These are phyloP conservation scores for Thielaviopsis populi DNA, from an alignment of 2,329 filamentous ascomycete species.

Conservation along the genomic window DNA sequence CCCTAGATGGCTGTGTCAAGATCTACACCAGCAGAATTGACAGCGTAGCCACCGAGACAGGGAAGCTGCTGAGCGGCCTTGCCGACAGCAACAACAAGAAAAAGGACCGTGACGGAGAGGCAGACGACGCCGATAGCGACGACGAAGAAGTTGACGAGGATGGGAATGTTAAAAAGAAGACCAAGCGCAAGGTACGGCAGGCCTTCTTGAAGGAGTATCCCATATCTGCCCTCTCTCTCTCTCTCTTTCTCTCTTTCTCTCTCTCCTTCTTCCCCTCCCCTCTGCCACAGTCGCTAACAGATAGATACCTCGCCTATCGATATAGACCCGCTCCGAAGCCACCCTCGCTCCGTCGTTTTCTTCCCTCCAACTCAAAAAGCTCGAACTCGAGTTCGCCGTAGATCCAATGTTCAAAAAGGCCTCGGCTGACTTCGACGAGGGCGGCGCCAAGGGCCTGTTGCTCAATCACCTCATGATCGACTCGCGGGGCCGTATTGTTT, in stretches of 20 bases:
- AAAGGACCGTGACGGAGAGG: slow-evolving; percentile 50
- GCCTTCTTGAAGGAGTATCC: too few species aligned
- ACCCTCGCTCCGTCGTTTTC: slow-evolving; percentile 81
- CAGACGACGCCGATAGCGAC: slow-evolving; percentile 40
- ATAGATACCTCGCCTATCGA: too few species aligned
- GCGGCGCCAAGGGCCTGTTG: slow-evolving; percentile 84
- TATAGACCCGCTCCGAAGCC: slow-evolving; percentile 69
- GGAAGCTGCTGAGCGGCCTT: slow-evolving; percentile 81
- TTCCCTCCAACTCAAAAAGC: slow-evolving; percentile 85
- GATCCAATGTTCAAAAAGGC: slow-evolving; percentile 99
- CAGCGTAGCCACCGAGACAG: slow-evolving; percentile 93
- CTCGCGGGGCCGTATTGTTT: slow-evolving; percentile 79
- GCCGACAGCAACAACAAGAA: slow-evolving; percentile 74
- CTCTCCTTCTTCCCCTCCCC: neutral
- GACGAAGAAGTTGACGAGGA: slow-evolving; percentile 49
- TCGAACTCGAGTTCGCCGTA: slow-evolving; percentile 90
- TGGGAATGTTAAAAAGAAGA: slow-evolving; percentile 43
- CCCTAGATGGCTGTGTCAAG: slow-evolving; percentile 93
- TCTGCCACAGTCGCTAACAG: neutral
- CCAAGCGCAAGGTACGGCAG: slow-evolving; percentile 50
- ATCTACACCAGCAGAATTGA: slow-evolving; percentile 98
- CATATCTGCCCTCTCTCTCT: too few species aligned
- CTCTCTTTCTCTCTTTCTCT: neutral
- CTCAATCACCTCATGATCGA: slow-evolving; percentile 97
- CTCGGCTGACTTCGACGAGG: slow-evolving; percentile 95